These are phyloP conservation scores for Candida piceae DNA, from an alignment of 805 yeast species.

Conservation along the genomic window DNA sequence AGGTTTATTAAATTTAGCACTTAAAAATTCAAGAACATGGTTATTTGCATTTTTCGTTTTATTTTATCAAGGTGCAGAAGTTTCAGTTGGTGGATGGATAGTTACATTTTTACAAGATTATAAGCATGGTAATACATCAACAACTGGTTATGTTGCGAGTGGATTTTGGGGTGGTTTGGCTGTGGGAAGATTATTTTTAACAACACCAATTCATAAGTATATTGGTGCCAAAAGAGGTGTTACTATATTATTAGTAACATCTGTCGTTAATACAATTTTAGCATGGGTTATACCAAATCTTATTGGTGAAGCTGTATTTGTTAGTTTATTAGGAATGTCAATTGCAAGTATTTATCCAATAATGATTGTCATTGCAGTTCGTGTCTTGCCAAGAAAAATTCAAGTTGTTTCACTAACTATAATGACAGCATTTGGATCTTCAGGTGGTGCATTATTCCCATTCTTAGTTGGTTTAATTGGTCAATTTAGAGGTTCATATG, in stretches of 20 bases:
- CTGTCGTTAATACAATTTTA: slow-evolving; percentile 36
- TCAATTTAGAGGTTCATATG: slow-evolving; percentile 41
- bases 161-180: slow-evolving; percentile 74
- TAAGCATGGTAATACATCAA: slow-evolving; percentile 40
- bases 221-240: slow-evolving; percentile 45
- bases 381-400: slow-evolving; percentile 45
- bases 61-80: slow-evolving; percentile 66
- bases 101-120: slow-evolving; percentile 56
- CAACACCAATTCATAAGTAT: slow-evolving; percentile 32
- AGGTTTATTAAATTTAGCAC: slow-evolving; percentile 33
- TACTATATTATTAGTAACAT: slow-evolving; percentile 27
- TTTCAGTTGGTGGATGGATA: slow-evolving; percentile 66
- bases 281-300: slow-evolving; percentile 46
- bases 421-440: slow-evolving; percentile 50
- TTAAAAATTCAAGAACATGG: slow-evolving; percentile 39
- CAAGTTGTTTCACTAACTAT: slow-evolving; percentile 46
- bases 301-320: slow-evolving; percentile 41
- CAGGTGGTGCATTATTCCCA: slow-evolving; percentile 56
- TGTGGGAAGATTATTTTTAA: slow-evolving; percentile 52
- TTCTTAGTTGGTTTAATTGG: slow-evolving; percentile 47
- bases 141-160: slow-evolving; percentile 59
- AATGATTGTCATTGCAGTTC: slow-evolving; percentile 40
- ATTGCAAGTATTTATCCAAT: slow-evolving; percentile 66
- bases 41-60: slow-evolving; percentile 49
- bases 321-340: slow-evolving; percentile 49